Evolutionary conservation across 2,329 filamentous ascomycete species (phyloP).

Genomic region (Trichoderma citrinoviride): DNA sequence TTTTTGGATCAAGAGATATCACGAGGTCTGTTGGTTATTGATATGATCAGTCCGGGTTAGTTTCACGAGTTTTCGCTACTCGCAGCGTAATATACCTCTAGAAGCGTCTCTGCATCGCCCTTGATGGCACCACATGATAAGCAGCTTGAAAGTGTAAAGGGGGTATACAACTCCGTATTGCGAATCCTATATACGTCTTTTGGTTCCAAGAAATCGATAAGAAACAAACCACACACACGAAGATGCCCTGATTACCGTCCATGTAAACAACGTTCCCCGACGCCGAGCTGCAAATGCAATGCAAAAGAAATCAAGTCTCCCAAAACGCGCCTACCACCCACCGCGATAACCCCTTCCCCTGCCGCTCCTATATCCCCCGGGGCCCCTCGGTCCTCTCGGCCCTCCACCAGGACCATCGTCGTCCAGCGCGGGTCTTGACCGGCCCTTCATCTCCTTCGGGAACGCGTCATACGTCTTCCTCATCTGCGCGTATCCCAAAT

Average conservation of each 20-base stretch:
- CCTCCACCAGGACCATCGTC: conserved; percentile 47
- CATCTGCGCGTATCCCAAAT: conserved; percentile 97
- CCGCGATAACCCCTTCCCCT: conserved; percentile 50
- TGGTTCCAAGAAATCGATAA: not conserved
- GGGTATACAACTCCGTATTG: conserved; percentile 11
- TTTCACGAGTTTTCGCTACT: not conserved
- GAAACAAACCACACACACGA: not conserved
- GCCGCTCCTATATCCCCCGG: conserved; percentile 53
- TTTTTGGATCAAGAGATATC: not conserved
- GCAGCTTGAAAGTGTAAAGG: not conserved
- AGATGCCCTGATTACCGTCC: conserved; percentile 2
- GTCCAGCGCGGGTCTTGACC: conserved; percentile 58
- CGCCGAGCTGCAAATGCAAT: conserved; percentile 22
- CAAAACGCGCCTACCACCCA: conserved; percentile 41
- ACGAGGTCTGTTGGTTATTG: not conserved
- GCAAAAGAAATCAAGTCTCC: conserved; percentile 17
- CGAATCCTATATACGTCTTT: conserved; percentile 15
- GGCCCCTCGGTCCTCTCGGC: conserved; percentile 51
- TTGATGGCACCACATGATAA: not conserved
- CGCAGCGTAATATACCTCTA: conserved; percentile 12
- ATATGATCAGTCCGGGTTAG: not conserved
- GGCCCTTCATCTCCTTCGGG: conserved; percentile 78
- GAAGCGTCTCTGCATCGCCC: not conserved
- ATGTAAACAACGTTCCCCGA: conserved; percentile 12
- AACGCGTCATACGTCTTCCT: conserved; percentile 87